Conservation (phyloP, 2,329 filamentous ascomycete species). For the Neonectria magnoliae region DNA sequence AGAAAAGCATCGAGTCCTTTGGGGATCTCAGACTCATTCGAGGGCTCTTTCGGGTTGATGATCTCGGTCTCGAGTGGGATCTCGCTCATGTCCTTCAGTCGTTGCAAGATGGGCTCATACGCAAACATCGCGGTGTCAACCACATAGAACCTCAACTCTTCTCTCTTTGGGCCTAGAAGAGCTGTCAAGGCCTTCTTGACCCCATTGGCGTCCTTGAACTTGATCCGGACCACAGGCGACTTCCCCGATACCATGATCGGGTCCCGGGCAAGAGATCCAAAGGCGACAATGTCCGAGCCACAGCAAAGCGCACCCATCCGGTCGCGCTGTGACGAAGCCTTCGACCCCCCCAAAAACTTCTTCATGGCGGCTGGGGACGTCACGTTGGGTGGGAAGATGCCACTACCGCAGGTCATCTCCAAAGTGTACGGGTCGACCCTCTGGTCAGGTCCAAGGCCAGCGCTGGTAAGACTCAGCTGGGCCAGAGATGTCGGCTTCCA, state of each 20-base stretch:
- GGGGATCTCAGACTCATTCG: constrained; percentile 21
- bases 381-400: constrained; percentile 55
- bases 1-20: constrained; percentile 18
- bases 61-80: constrained; percentile 66
- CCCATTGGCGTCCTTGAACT: constrained; percentile 57
- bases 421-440: constrained; percentile 50
- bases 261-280: constrained; percentile 67
- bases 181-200: constrained; percentile 58
- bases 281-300: constrained; percentile 63
- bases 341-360: constrained; percentile 57
- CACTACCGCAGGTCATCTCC: constrained; percentile 52
- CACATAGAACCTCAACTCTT: constrained; percentile 59
- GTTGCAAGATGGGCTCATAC: constrained; percentile 72
- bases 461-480: constrained; percentile 48
- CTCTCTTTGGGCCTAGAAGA: constrained; percentile 45
- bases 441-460: constrained; percentile 49
- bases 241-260: constrained; percentile 53
- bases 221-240: constrained; percentile 61
- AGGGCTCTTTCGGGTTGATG: constrained; percentile 46
- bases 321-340: constrained; percentile 65
- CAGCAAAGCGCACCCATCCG: constrained; percentile 70
- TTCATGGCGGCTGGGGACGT: constrained; percentile 47
- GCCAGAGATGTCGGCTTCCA: constrained; percentile 53
- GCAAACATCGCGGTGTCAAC: constrained; percentile 75
- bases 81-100: constrained; percentile 65